Base-by-base conservation (phyloP, 1,284 basidiomycete genomes). In the Fistulinella cinereoalba region DNA sequence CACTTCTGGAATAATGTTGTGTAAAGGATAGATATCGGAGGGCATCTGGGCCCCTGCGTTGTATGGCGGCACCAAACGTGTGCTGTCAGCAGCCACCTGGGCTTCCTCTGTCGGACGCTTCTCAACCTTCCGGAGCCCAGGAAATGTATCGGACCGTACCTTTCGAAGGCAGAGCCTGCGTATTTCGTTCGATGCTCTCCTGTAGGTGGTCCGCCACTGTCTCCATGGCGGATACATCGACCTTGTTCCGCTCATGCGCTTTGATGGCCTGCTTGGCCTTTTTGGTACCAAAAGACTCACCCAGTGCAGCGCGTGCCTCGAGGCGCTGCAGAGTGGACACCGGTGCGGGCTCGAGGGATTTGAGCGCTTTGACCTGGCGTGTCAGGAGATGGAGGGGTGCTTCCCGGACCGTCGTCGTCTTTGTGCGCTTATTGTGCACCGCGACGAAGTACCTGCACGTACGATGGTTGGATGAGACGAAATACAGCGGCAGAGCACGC, bases 221-320 rank as follows among this genome's bases (percentile, higher is more conserved):
- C 61, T 86, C 77, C 87, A 96, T 92, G 2, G 91, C 90, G 43
- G 75, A 74, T 13, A 89, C 80, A 68, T 96, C 91, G 29, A 97
- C 83, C 62, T 83, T 83, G 70, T 94, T 94, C 51, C 94, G 78
- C 67, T 92, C 92, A 49, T 81, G 80, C 3, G 90, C 86, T 47
- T 81, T 80, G 57, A 97, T 92, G 24, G 82, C 84, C 13, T 83
- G 81, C 68, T 92, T 88, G 31, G 92, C 90, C 64, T 96, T 97
- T 70, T 92, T 90, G 12, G 92, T 96, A 19, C 94, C 94, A 56
- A 97, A 97, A 1, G 88, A 81, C 62, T 92, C 85, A 25, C 94
- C 94, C 1, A 97, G 79, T n/a, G 80, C 74, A 50, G 82, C 89
- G 23, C 87, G 78, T 28, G 84, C 83, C 41, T 80, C 75, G 38